A percentile compares a stretch with the other conserved stretches of the same genome.
These are phyloP conservation scores for Auriscalpium microsporum DNA, from an alignment of 768 basidiomycete genomes.

Conservation along the genomic window DNA sequence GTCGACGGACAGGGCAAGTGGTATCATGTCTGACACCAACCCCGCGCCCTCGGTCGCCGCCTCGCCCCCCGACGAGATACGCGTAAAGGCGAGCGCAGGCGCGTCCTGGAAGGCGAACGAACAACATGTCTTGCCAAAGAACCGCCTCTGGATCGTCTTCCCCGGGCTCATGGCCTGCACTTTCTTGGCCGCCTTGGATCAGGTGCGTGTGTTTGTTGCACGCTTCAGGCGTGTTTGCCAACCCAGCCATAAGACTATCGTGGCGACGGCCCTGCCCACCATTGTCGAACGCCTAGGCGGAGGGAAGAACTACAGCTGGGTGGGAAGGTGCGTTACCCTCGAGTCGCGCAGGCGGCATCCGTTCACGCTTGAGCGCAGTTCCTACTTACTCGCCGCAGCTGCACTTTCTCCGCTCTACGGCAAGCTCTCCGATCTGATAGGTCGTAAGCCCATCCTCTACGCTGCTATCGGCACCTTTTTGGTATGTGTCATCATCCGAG, in stretches of 20 bases:
- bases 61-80: too few relatives aligned
- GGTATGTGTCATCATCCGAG: constrained; percentile 27
- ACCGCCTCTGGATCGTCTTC: constrained; percentile 34
- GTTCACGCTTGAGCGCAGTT: constrained; percentile 29
- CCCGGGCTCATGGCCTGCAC: constrained; percentile 34
- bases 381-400: constrained; percentile 65
- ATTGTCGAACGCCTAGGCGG: constrained; percentile 38
- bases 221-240: neutral
- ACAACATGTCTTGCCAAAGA: constrained; percentile 35
- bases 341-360: neutral
- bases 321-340: constrained; percentile 30
- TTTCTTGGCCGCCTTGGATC: constrained; percentile 43
- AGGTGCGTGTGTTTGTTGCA: constrained; percentile 19
- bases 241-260: constrained; percentile 28
- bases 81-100: constrained; percentile 17
- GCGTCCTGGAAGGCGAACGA: constrained; percentile 32
- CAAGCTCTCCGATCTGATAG: constrained; percentile 59
- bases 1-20: too few relatives aligned
- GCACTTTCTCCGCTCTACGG: constrained; percentile 69
- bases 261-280: constrained; percentile 42
- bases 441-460: constrained; percentile 67
- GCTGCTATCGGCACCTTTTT: constrained; percentile 59
- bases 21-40: too few relatives aligned
- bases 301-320: constrained; percentile 40
- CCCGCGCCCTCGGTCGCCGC: too few relatives aligned